Evolutionary conservation across 2,329 filamentous ascomycete genomes (phyloP).

Genomic region (Seiridium unicorne): DNA sequence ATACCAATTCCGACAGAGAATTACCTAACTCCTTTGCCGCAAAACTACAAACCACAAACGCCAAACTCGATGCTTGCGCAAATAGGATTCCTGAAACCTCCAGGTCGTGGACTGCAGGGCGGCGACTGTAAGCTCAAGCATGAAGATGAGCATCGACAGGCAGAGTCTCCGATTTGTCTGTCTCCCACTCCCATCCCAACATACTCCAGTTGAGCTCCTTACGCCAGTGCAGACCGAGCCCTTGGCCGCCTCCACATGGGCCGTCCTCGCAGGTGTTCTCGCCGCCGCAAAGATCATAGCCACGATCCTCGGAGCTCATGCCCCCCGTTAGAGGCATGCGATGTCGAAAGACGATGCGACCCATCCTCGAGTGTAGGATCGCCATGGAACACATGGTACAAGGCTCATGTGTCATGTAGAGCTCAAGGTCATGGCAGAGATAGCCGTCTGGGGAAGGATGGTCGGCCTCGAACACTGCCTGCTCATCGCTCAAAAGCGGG

Average conservation of each 20-base stretch:
- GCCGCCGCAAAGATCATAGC: slow-evolving; percentile 36
- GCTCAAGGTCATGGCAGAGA: slow-evolving; percentile 87
- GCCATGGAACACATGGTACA: slow-evolving; percentile 98
- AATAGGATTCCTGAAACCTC: neutral
- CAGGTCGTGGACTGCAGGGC: slow-evolving; percentile 21
- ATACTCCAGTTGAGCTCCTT: slow-evolving; percentile 85
- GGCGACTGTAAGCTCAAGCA: slow-evolving; percentile 30
- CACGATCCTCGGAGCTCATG: slow-evolving; percentile 72
- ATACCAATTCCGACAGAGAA: slow-evolving; percentile 38
- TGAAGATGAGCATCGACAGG: slow-evolving; percentile 48
- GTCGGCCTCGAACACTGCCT: slow-evolving; percentile 59
- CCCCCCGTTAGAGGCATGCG: slow-evolving; percentile 81
- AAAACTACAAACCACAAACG: slow-evolving; percentile 29
- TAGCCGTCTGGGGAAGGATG: slow-evolving; percentile 77
- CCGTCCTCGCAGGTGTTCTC: slow-evolving; percentile 26
- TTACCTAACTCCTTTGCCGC: slow-evolving; percentile 20
- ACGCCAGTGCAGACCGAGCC: slow-evolving; percentile 69
- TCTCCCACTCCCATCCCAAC: slow-evolving; percentile 75
- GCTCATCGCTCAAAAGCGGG: slow-evolving; percentile 68
- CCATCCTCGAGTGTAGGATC: slow-evolving; percentile 89
- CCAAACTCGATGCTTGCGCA: slow-evolving; percentile 3
- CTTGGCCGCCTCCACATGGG: slow-evolving; percentile 48
- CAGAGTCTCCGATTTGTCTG: slow-evolving; percentile 36
- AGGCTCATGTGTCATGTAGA: slow-evolving; percentile 94
- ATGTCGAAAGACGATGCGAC: slow-evolving; percentile 75